A percentile compares a stretch with the other conserved stretches of the same genome.
phyloP scores from a whole-genome alignment of 768 basidiomycete genomes.

The Termitomyces sp. region DNA sequence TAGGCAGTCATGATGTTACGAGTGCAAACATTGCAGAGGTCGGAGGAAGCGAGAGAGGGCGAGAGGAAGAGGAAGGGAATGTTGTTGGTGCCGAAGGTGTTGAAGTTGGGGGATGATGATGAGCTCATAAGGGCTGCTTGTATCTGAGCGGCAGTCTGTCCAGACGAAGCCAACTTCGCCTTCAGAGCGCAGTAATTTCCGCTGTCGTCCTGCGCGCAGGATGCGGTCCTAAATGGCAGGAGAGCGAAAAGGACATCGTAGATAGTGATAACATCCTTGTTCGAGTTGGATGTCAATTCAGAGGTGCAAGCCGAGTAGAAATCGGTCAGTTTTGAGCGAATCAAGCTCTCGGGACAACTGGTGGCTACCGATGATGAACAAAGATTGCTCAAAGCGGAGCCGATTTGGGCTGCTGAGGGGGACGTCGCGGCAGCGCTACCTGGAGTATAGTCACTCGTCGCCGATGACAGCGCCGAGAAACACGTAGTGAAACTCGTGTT shows the following conservation, averaged over 20 bases:
- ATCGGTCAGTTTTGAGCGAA: constrained; percentile 55
- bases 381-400: constrained; percentile 43
- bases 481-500: constrained; percentile 55
- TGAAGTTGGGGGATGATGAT: constrained; percentile 46
- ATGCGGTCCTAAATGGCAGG: constrained; percentile 53
- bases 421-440: constrained; percentile 33
- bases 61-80: constrained; percentile 78
- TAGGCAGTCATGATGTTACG: constrained; percentile 70
- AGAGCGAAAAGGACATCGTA: constrained; percentile 84
- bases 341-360: constrained; percentile 48
- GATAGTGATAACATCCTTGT: constrained; percentile 43
- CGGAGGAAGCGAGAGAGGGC: constrained; percentile 35
- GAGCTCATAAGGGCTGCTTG: constrained; percentile 24
- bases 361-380: constrained; percentile 42
- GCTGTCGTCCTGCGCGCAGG: constrained; percentile 72
- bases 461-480: constrained; percentile 52
- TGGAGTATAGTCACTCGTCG: constrained; percentile 50
- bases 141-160: constrained; percentile 18
- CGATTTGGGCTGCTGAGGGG: constrained; percentile 38
- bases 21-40: constrained; percentile 81
- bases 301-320: constrained; percentile 67
- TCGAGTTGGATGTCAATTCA: constrained; percentile 58
- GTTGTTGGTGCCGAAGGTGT: constrained; percentile 51
- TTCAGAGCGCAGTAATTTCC: constrained; percentile 65
- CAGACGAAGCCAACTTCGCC: constrained; percentile 27